Percentiles rank a stretch among this genome's conserved stretches.
These are phyloP conservation scores for Cryptosporidium ubiquitum DNA, from an alignment of 169 alveolate genomes.

Conservation along the genomic window DNA sequence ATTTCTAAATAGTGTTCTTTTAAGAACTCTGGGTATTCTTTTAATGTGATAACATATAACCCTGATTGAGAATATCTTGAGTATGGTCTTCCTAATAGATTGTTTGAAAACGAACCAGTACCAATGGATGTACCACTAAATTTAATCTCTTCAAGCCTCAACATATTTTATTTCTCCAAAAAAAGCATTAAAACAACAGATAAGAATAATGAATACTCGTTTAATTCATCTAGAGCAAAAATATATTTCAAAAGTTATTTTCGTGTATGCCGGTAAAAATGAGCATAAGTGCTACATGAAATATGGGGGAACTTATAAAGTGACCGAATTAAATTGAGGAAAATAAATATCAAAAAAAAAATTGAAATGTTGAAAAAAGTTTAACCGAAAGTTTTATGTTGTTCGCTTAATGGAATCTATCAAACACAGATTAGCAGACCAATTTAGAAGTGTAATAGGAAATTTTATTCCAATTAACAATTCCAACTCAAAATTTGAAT, in stretches of 20 bases:
- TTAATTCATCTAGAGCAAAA: neutral
- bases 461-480: constrained; percentile 12
- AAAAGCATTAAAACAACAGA: neutral
- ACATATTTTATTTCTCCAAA: neutral
- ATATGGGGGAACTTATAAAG: neutral
- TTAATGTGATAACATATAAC: constrained; percentile 18
- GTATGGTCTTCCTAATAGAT: neutral
- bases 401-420: constrained; percentile 31
- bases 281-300: neutral
- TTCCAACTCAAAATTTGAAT: constrained; percentile 41
- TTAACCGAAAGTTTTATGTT: neutral
- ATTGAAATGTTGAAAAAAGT: neutral
- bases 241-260: neutral
- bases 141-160: constrained; percentile 11
- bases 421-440: constrained; percentile 51
- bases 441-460: constrained; percentile 28
- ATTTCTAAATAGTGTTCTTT: neutral
- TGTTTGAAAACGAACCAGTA: neutral
- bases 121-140: constrained; percentile 25
- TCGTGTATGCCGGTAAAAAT: constrained; percentile 17
- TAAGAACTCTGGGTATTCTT: neutral
- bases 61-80: constrained; percentile 44
- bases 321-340: neutral
- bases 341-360: neutral
- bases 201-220: neutral